Evolutionary conservation across 345 rosid genomes (phyloP).

Genomic region (Syzygium jambos): DNA sequence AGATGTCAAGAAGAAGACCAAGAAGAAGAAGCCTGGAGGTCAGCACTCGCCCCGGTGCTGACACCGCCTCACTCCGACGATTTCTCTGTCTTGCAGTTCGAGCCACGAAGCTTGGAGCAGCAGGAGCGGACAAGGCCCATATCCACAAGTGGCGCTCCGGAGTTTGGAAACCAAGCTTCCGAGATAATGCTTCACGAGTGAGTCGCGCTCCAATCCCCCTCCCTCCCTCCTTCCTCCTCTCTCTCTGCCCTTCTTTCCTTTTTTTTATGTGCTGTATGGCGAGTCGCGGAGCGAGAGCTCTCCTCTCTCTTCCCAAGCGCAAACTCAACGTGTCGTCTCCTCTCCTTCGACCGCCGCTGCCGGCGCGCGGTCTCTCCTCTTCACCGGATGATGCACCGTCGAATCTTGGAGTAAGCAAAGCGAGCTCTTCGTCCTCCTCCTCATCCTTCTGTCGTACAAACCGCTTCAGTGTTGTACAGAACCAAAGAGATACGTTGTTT

Average conservation of each 20-base stretch:
- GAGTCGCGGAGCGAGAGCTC: not conserved
- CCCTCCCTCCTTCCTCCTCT: not conserved
- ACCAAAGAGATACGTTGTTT: not conserved
- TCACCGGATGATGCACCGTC: not conserved
- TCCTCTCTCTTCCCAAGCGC: not conserved
- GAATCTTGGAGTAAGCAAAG: not conserved
- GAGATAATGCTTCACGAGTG: not conserved
- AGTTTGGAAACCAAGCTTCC: not conserved
- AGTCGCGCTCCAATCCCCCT: not conserved
- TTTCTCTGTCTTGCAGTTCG: not conserved
- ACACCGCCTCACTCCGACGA: too few relatives aligned
- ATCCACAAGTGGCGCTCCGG: not conserved
- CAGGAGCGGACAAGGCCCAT: not conserved
- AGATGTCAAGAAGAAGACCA: too few relatives aligned
- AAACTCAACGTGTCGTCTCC: not conserved
- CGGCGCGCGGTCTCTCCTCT: not conserved
- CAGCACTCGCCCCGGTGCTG: too few relatives aligned
- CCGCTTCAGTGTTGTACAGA: not conserved
- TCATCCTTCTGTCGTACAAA: not conserved
- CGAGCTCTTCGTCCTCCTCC: not conserved
- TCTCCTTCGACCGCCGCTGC: not conserved
- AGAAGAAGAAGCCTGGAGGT: too few relatives aligned
- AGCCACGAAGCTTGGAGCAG: not conserved
- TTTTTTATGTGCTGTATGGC: not conserved
- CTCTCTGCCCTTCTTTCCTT: not conserved